Percentiles rank a stretch among this genome's conserved stretches.
These are phyloP conservation scores for Globisporangium barbulae DNA, from an alignment of 352 stramenopile species.

Conservation along the genomic window DNA sequence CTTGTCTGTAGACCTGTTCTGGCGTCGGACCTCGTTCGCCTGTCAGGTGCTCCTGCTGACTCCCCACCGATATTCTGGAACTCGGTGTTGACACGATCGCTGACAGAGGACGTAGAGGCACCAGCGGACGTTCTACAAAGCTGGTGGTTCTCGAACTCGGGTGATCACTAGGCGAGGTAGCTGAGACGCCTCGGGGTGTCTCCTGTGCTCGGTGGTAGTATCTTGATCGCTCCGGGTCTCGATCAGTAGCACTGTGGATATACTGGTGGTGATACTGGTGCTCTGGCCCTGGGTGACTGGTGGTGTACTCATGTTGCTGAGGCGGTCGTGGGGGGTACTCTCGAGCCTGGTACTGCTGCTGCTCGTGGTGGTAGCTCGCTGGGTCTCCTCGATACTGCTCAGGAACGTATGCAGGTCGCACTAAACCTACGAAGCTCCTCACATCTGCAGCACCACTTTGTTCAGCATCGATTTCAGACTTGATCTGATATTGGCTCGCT, in stretches of 20 bases:
- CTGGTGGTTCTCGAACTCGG: not conserved
- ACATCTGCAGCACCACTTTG: not conserved
- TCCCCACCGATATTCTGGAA: slow-evolving; percentile 2
- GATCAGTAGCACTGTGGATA: not conserved
- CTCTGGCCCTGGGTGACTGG: not conserved
- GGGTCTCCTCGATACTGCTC: slow-evolving; percentile 1
- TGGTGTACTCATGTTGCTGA: not conserved
- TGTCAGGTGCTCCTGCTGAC: not conserved
- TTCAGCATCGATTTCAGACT: not conserved
- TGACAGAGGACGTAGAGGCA: slow-evolving; percentile 8
- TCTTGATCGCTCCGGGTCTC: no score
- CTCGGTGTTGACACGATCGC: slow-evolving; percentile 8
- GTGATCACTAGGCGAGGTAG: not conserved
- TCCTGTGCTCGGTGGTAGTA: not conserved
- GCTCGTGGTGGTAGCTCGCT: not conserved
- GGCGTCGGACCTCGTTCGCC: not conserved
- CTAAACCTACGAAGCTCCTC: not conserved
- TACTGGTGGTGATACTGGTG: not conserved
- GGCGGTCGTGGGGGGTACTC: not conserved
- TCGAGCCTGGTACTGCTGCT: not conserved
- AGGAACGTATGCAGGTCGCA: not conserved
- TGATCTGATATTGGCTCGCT: not conserved
- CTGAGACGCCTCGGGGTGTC: not conserved
- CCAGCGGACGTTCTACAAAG: not conserved
- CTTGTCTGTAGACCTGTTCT: not conserved